Conservation (phyloP, 805 yeast genomes). For the Debaryomyces maramus region DNA sequence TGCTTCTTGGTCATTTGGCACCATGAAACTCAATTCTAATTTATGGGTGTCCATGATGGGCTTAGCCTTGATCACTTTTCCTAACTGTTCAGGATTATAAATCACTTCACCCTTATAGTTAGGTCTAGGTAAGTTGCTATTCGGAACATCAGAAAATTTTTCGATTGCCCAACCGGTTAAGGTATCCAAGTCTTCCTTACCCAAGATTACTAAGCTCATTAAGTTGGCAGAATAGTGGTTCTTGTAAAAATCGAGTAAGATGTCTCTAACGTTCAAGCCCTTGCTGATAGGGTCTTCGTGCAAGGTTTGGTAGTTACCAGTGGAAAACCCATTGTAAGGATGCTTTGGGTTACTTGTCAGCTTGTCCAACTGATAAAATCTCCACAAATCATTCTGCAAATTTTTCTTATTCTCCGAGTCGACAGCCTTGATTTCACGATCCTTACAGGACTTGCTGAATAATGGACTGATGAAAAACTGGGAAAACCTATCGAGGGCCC, state of each 20-base stretch:
- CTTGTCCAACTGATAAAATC: conserved; percentile 82
- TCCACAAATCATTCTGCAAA: conserved; percentile 86
- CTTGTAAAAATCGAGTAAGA: conserved; percentile 71
- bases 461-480: conserved; percentile 89
- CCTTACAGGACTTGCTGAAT: conserved; percentile 72
- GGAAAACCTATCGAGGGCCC: conserved; percentile 89
- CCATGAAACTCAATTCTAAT: conserved; percentile 64
- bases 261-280: conserved; percentile 77
- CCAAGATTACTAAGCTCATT: conserved; percentile 84
- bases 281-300: conserved; percentile 58
- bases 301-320: conserved; percentile 81
- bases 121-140: conserved; percentile 46
- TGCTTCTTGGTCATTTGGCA: conserved; percentile 69
- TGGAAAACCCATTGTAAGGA: conserved; percentile 84
- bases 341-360: conserved; percentile 69
- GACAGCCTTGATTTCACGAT: conserved; percentile 90
- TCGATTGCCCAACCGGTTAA: conserved; percentile 70
- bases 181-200: conserved; percentile 74
- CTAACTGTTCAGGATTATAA: conserved; percentile 48
- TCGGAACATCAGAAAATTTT: conserved; percentile 62
- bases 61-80: conserved; percentile 60
- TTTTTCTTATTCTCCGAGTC: conserved; percentile 96
- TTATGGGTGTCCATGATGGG: conserved; percentile 81
- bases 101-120: conserved; percentile 48
- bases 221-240: conserved; percentile 78